These are phyloP conservation scores for Pogostemon cablin DNA, from an alignment of 257 asterid species.

Conservation along the genomic window DNA sequence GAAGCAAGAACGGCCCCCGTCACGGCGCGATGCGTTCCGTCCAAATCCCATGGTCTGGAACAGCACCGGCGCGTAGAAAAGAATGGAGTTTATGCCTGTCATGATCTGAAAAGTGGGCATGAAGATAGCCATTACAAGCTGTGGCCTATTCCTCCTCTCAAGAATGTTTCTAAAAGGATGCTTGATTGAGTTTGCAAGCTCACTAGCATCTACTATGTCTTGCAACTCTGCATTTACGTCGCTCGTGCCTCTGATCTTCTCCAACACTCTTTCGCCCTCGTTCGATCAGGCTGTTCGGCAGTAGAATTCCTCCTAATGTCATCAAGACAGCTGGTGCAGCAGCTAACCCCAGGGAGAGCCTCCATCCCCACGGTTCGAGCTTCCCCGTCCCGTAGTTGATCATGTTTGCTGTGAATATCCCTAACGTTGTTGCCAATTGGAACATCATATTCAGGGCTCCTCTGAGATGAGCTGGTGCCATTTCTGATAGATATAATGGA, in stretches of 20 bases:
- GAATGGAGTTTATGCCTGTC: conserved; percentile 80
- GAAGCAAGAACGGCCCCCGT: conserved; percentile 79
- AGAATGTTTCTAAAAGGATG: conserved; percentile 79
- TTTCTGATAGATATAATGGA: conserved; percentile 77
- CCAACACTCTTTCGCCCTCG: conserved; percentile 60
- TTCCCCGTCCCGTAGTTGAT: conserved; percentile 71
- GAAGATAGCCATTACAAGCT: conserved; percentile 70
- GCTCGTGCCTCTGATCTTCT: conserved; percentile 73
- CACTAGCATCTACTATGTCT: conserved; percentile 80
- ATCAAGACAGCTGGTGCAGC: conserved; percentile 68
- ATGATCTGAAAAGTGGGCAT: conserved; percentile 86
- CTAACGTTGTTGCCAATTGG: conserved; percentile 81
- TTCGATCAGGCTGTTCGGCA: conserved; percentile 80
- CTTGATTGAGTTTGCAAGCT: conserved; percentile 56
- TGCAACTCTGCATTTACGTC: conserved; percentile 66
- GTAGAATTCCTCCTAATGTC: conserved; percentile 70
- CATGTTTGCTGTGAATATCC: conserved; percentile 90
- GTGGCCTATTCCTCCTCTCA: conserved; percentile 63
- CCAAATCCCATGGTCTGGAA: conserved; percentile 79
- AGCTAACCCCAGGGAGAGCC: conserved; percentile 84
- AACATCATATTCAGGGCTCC: conserved; percentile 87
- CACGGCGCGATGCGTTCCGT: conserved; percentile 63
- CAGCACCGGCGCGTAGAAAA: conserved; percentile 85
- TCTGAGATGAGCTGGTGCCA: conserved; percentile 91
- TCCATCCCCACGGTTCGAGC: conserved; percentile 85